Base-by-base conservation (phyloP, 495 filamentous ascomycete species). In the Rhypophila decipiens region DNA sequence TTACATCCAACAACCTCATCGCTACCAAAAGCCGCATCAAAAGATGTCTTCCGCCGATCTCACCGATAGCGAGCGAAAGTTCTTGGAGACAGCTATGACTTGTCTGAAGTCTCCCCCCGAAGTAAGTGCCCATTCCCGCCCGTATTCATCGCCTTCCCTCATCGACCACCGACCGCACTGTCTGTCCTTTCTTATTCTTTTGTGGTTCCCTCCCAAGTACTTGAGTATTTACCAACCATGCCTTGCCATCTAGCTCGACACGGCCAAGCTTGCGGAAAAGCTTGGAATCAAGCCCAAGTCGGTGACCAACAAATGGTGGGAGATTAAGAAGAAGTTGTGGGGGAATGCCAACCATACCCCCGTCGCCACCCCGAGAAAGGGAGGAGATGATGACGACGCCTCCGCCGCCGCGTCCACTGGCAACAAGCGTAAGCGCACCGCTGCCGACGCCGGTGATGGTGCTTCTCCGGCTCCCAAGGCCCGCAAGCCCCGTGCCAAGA, bases 221-320 rank as follows among this genome's bases (percentile, higher is more conserved):
- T n/a, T n/a, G n/a, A n/a, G n/a, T n/a, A n/a, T n/a, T n/a, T n/a
- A n/a, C n/a, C n/a, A n/a, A n/a, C n/a, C n/a, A n/a, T n/a, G n/a
- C n/a, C n/a, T n/a, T n/a, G n/a, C n/a, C 15, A 31, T 31, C 9
- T 36, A 52, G 49, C 15, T 52, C 7, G 43, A 52, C 38, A 24
- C 21, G 4, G 11, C 12, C 0, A 52, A 46, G 33, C 23, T 52
- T 9, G 36, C 24, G 1, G 43, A 41, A 4, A 46, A 42, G 42
- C 24, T 52, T 11, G 15, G 20, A n/a, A 17, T 52, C 9, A 46
- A 52, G 43, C 49, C 43, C 8, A 52, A 52, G 49, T 46, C 49
- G 2, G 43, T 52, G 24, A 37, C 37, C 37, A 52, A 52, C 49
- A 24, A 43, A 3, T 52, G 49, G 49, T 46, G 39, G 2, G 49